phyloP scores from a whole-genome alignment of 2,329 filamentous ascomycete species.

The Triangularia verruculosa region DNA sequence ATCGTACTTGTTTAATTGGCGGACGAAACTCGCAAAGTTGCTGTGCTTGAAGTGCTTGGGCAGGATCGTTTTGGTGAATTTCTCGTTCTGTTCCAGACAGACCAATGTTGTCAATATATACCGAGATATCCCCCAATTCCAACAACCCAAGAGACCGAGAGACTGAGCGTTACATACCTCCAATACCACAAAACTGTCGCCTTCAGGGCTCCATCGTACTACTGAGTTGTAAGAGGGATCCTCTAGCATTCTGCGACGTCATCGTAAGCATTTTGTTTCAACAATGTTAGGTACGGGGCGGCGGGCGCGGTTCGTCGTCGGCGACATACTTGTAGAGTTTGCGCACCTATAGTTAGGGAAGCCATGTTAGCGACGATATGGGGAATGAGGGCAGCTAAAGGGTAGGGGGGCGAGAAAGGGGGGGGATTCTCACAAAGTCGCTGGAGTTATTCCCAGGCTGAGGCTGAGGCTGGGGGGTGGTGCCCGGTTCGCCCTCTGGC shows the following conservation, averaged over 20 bases:
- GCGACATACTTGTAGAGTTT: constrained; percentile 89
- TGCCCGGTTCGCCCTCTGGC: constrained; percentile 35
- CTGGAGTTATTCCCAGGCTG: constrained; percentile 72
- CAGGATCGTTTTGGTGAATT: constrained; percentile 94
- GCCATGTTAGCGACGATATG: constrained; percentile 4
- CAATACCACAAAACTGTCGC: constrained; percentile 93
- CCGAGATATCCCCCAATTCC: too few species aligned
- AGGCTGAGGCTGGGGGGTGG: constrained; percentile 32
- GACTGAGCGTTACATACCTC: too few species aligned
- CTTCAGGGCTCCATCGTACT: constrained; percentile 91
- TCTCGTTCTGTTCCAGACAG: constrained; percentile 77
- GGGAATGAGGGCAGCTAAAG: too few species aligned
- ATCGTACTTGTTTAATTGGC: constrained; percentile 94
- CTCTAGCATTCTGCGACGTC: constrained; percentile 77
- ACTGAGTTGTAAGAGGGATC: constrained; percentile 89
- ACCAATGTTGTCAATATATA: too few species aligned
- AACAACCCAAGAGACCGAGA: too few species aligned
- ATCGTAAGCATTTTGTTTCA: constrained; percentile 31
- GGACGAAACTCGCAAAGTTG: constrained; percentile 96
- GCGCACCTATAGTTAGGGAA: constrained; percentile 65
- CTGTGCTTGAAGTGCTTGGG: constrained; percentile 99
- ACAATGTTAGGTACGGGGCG: constrained; percentile 19
- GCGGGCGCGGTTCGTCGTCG: constrained; percentile 13
- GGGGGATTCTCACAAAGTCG: constrained; percentile 76
- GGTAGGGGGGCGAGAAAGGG: background rate